Percentiles rank a stretch among this genome's conserved stretches.
These are phyloP conservation scores for Clavispora vitiphila DNA, from an alignment of 805 yeast genomes.

Conservation along the genomic window DNA sequence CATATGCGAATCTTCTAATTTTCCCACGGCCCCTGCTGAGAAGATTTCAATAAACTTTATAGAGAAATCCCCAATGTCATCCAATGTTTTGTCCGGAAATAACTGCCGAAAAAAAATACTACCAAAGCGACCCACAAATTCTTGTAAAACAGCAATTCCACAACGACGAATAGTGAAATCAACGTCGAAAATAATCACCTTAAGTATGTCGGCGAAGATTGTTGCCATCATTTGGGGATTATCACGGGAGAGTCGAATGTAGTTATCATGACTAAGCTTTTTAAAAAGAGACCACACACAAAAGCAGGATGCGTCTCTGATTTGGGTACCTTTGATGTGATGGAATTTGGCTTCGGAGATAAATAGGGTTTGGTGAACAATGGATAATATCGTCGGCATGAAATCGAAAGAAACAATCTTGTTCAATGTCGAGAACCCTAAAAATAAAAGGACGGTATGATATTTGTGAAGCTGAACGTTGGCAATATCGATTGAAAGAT, in stretches of 20 bases:
- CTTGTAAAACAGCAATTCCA: slow-evolving; percentile 83
- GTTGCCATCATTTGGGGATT: slow-evolving; percentile 15
- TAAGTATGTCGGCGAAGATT: slow-evolving; percentile 36
- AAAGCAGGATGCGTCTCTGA: slow-evolving; percentile 83
- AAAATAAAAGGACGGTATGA: slow-evolving; percentile 55
- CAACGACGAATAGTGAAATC: slow-evolving; percentile 77
- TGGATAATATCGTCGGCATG: slow-evolving; percentile 23
- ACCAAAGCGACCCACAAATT: slow-evolving; percentile 74
- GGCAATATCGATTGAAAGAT: background rate
- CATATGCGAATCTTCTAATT: slow-evolving; percentile 13
- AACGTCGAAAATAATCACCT: slow-evolving; percentile 60
- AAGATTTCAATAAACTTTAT: slow-evolving; percentile 55
- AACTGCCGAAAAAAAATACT: slow-evolving; percentile 24
- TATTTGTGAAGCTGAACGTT: slow-evolving; percentile 32
- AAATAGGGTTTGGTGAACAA: slow-evolving; percentile 44
- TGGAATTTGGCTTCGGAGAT: slow-evolving; percentile 55
- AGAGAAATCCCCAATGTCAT: slow-evolving; percentile 28
- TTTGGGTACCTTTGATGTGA: slow-evolving; percentile 54
- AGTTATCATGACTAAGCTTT: slow-evolving; percentile 18
- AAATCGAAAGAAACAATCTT: slow-evolving; percentile 19
- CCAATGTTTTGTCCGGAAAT: slow-evolving; percentile 7
- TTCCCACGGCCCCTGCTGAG: slow-evolving; percentile 36
- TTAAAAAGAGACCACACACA: slow-evolving; percentile 74
- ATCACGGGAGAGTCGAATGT: slow-evolving; percentile 10
- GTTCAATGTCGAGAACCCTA: slow-evolving; percentile 42